Percentiles rank a stretch among this genome's conserved stretches.
Conservation (phyloP, 129 eudicot species). For the Erigeron canadensis region DNA sequence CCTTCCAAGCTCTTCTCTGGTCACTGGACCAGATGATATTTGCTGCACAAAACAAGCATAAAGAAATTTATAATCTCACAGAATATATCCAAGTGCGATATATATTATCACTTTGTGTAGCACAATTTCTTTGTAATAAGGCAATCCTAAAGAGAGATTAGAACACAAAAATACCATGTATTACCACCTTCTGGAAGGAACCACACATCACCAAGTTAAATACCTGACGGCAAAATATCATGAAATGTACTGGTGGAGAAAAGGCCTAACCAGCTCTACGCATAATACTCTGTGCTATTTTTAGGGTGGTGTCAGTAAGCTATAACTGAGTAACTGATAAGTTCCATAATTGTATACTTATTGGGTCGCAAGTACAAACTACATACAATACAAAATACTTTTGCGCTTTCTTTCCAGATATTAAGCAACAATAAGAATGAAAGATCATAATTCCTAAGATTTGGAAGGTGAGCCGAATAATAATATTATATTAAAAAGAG, state of each 20-base stretch:
- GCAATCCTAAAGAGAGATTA: background rate
- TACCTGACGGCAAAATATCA: background rate
- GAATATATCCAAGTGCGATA: background rate
- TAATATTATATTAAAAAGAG: no score
- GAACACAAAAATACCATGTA: background rate
- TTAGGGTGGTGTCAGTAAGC: no score
- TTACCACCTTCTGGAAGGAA: background rate
- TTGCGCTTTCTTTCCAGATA: no score
- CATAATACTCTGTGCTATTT: no score
- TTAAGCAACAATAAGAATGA: no score
- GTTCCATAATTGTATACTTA: background rate
- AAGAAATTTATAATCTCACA: conserved; percentile 19
- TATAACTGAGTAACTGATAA: no score
- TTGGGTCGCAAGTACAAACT: no score
- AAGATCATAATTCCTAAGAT: no score
- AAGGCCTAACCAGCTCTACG: background rate
- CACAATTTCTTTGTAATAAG: background rate
- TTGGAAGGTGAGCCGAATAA: no score
- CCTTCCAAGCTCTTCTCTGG: conserved; percentile 95
- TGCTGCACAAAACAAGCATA: conserved; percentile 41
- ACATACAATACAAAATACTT: no score
- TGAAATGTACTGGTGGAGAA: background rate
- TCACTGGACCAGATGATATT: conserved; percentile 51
- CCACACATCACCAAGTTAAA: background rate
- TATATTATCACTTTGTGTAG: background rate